Evolutionary conservation across 495 filamentous ascomycete genomes (phyloP), one percentile per base, ranked within the genome.

Genomic region (Entonaema liquescens): DNA sequence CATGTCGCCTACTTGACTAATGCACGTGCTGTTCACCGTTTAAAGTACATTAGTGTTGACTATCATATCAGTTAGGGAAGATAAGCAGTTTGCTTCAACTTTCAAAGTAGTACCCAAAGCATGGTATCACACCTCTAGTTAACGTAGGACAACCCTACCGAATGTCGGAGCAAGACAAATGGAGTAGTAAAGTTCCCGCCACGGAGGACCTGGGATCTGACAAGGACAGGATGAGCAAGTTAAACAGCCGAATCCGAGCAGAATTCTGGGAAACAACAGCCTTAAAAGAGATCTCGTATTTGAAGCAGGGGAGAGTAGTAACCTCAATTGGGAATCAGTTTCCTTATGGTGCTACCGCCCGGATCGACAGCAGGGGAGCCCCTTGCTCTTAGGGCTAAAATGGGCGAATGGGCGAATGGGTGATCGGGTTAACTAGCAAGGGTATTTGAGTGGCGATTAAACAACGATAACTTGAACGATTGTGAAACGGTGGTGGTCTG

Each of bases 271-370:
- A 19, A 28, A 17, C 25, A 40, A 62, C 28, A 44, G n/a, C 29
- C 17, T 21, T 42, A 42, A 5, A 40, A 31, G 40, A 66, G 57
- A 66, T 67, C 35, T 67, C 12, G 21, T 40, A 59, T 72, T 72
- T 72, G 63, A 67, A 66, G 21, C 64, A 67, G 59, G 69, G 68
- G 35, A 54, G 36, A 5, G 38, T 72, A 59, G 70, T 65, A 13
- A 64, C 33, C 50, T 65, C 53, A 19, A 54, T 59, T 59, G 49
- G 64, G 40, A 52, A 8, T 15, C 54, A 19, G 38, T 23, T 47
- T 52, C 31, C 63, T 47, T 61, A 42, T 42, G 60, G 65, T 72
- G 59, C 70, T 72, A 68, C 70, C 70, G 70, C 70, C 60, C 70
- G 65, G 70, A 68, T 72, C 64, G 59, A 21, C 62, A 59, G 35